Percentiles rank a stretch among this genome's conserved stretches.
These are phyloP conservation scores for Patellaria atrata DNA, from an alignment of 495 filamentous ascomycete genomes.

Conservation along the genomic window DNA sequence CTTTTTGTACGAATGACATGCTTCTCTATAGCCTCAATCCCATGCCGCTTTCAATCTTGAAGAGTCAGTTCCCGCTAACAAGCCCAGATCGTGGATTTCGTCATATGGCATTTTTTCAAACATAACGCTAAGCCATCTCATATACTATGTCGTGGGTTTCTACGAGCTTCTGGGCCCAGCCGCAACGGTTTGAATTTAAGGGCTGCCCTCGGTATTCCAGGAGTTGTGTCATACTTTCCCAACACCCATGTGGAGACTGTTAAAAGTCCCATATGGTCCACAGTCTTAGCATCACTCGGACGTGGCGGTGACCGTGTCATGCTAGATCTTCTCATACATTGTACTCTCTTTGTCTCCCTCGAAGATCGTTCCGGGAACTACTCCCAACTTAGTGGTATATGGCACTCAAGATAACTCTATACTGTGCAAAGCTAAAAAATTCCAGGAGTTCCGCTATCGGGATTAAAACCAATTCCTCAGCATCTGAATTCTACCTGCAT, in stretches of 20 bases:
- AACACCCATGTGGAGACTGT: conserved; percentile 58
- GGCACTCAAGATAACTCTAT: conserved; percentile 2
- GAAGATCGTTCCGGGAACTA: conserved; percentile 45
- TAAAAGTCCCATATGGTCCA: conserved; percentile 58
- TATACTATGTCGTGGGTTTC: conserved; percentile 66
- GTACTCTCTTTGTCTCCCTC: conserved; percentile 59
- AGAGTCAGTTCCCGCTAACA: no score
- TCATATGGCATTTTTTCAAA: conserved; percentile 61
- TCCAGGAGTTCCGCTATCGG: conserved; percentile 35
- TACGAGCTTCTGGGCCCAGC: conserved; percentile 24
- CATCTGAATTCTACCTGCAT: no score
- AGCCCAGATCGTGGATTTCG: conserved; percentile 67
- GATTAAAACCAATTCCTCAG: conserved; percentile 25
- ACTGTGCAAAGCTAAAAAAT: conserved; percentile 8
- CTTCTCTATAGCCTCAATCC: conserved; percentile 15
- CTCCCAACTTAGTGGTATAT: conserved; percentile 65
- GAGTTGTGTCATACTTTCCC: conserved; percentile 38
- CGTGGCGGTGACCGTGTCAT: conserved; percentile 69
- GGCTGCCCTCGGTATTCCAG: conserved; percentile 35
- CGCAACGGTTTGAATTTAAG: conserved; percentile 21
- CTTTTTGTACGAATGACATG: conserved; percentile 7
- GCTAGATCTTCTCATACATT: conserved; percentile 62
- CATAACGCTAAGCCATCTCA: conserved; percentile 45
- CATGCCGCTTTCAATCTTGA: conserved; percentile 7
- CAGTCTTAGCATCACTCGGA: conserved; percentile 55